Base-by-base conservation (phyloP, 140 eudicot species). In the Ambrosia hybrid region DNA sequence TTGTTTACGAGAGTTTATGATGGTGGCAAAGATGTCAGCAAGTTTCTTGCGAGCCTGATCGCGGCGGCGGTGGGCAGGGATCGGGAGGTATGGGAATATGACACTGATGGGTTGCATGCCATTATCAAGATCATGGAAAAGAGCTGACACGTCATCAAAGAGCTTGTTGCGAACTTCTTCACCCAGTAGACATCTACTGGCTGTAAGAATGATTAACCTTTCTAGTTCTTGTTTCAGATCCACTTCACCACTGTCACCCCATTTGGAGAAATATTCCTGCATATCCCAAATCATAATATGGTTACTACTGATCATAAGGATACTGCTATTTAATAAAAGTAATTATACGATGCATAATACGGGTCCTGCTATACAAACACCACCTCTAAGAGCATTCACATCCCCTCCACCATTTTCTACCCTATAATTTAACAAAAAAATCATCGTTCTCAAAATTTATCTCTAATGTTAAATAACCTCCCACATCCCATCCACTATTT, bases 21-120 rank as follows among this genome's bases (percentile, higher is more conserved):
- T 92, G 79, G 52, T 76, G 5, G 86, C 73, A 17, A 92, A 92
- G 57, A 92, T 92, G 6, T 80, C 78, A 0, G 93, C 81, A 7
- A 92, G 95, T 72, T 83, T 87, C 81, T 87, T 84, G 63, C 95
- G 91, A 21, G 98, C 96, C 64, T 78, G 79, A 76, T 92, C 98
- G 51, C 98, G 96, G 43, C 93, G 92, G 1, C 85, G 86, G 75
- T 92, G 98, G 57, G 96, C 95, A 0, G 98, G 98, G 70, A 92
- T 92, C 17, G 96, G 98, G 3, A 92, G 91, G 75, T 92, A 89
- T 1, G 98, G 98, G 80, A 90, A 89, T n/a, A 92, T 78, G 12
- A 92, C 98, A 11, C 98, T 93, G 88, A 93, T 93, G 7, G 96
- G 98, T 34, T 71, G 97, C 98, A 93, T 90, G 10, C 98, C 98